Evolutionary conservation across 2,329 filamentous ascomycete species (phyloP), one percentile per base, ranked within the genome.

Genomic region (Colletotrichum somersetense): DNA sequence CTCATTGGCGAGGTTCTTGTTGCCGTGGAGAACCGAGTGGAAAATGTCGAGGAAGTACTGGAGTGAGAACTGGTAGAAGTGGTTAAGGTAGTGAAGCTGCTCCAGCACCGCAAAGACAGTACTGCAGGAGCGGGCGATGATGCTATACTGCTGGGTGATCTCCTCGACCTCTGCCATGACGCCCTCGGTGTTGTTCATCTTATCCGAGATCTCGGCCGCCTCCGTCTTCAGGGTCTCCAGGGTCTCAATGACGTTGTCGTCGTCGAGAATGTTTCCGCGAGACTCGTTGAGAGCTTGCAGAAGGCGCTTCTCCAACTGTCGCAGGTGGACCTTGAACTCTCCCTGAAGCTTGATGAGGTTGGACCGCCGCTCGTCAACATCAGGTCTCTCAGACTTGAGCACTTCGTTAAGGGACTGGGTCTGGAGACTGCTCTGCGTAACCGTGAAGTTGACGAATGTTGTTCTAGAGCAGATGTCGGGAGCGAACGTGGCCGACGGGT

Each of bases 11-110:
- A 96, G 86, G 72, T 90, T 91, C 78, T 92, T 91, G 81, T 97
- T 97, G 71, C 90, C 89, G 76, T 92, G 92, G 50, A 99, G 88
- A 10, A 99, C 96, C 7, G 92, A 91, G 80, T 97, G 93, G 89
- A 99, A 99, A 77, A 99, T 99, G 80, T 98, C 93, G 67, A 97
- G 89, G 84, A 99, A 99, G 84, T 97, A 99, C 82, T 98, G 95
- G 72, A 99, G 88, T 48, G 96, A 99, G 87, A 99, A 99, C 81
- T 98, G 97, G 83, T 99, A 99, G 84, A 98, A 98, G 86, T 98
- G 96, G 81, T 99, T 98, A 81, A 99, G 91, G 80, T 98, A 97
- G 82, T 98, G 96, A 70, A 99, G 89, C 81, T 99, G 96, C 84
- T 99, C 97, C 73, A 99, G 87, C 18, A 99, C 93, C 42, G 97